A percentile compares a stretch with the other conserved stretches of the same genome.
phyloP scores from a whole-genome alignment of 306 rosid species.

The Malus domestica region ASM211411v1 NC_041803.1:34618501-34619000 shows the following conservation, averaged over 20 bases:
- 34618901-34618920: not conserved
- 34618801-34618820: conserved; percentile 71
- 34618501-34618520: not conserved
- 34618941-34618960: not conserved
- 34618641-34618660: not conserved
- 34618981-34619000: not conserved
- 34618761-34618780: conserved; percentile 96
- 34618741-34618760: conserved; percentile 54
- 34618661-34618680: not conserved
- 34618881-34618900: not conserved
- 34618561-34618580: not conserved
- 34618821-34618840: conserved; percentile 56
- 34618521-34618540: not conserved
- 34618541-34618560: not conserved
- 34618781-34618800: conserved; percentile 68
- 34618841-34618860: conserved; percentile 56
- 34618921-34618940: not conserved
- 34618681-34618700: not conserved
- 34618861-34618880: not conserved
- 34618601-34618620: not conserved
- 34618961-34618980: not conserved
- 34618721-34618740: not conserved
- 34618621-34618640: not conserved
- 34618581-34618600: not conserved
- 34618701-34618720: not conserved